These are phyloP conservation scores for Trichosporon asahii DNA, from an alignment of 1,284 basidiomycete genomes.

Conservation along the genomic window DNA sequence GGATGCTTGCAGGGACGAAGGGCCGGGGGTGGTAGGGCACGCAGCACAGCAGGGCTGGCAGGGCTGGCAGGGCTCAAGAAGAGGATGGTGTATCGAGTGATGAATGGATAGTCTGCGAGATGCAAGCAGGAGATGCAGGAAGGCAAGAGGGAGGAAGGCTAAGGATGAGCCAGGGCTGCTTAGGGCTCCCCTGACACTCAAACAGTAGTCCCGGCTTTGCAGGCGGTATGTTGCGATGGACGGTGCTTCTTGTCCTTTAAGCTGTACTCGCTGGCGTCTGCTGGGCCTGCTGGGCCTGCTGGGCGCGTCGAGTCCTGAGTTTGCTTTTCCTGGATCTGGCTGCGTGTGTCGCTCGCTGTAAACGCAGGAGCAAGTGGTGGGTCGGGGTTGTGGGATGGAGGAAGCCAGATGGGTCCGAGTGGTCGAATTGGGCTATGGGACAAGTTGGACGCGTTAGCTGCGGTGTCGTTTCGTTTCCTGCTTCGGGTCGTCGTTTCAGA, in stretches of 20 bases:
- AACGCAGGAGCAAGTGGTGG: neutral
- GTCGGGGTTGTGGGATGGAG: neutral
- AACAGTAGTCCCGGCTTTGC: conserved; percentile 1
- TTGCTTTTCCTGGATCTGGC: neutral
- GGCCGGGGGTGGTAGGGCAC: neutral
- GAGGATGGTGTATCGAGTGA: neutral
- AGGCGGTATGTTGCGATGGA: conserved; percentile 5
- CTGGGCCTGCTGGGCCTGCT: neutral
- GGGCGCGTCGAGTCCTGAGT: neutral
- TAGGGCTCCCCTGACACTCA: conserved; percentile 2
- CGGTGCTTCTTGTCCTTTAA: neutral
- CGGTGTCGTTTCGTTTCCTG: neutral
- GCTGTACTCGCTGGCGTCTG: neutral
- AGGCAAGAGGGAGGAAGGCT: neutral
- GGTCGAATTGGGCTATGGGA: neutral
- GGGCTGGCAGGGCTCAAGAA: neutral
- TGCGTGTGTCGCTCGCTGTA: neutral
- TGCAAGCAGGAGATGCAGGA: neutral
- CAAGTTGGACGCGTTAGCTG: neutral
- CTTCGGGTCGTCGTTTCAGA: neutral
- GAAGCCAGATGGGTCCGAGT: neutral
- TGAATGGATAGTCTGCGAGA: neutral
- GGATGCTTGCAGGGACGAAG: neutral
- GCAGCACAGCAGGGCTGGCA: neutral
- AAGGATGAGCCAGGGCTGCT: neutral